Evolutionary conservation across 805 yeast genomes (phyloP), one percentile per base, ranked within the genome.

Genomic region (Yamadazyma ubonensis): DNA sequence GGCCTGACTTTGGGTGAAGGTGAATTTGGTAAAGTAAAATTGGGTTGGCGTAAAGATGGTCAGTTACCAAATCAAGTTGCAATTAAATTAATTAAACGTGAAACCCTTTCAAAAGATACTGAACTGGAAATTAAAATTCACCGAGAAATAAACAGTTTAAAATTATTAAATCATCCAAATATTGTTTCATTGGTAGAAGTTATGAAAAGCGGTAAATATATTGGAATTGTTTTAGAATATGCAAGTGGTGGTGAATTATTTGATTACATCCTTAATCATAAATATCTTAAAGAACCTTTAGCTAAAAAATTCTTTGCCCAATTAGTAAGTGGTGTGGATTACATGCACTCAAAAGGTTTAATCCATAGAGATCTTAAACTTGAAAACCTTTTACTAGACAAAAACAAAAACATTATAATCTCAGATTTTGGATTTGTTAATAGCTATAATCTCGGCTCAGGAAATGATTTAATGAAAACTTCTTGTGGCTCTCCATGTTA

Each of bases 1-100:
- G 99, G 98, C 2, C 82, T 95, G 10, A 91, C 99, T 0, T 67
- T 93, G 10, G 99, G 99, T 23, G 96, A 93, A 65, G 99, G 99
- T 35, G 99, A 93, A 58, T 93, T 93, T 62, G 99, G 99, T 43
- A 91, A 93, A 62, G 99, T 93, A 43, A 93, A 91, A 59, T 71
- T 93, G 16, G 98, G 97, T 10, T 91, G 97, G 97, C 74, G 95
- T 44, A 86, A 86, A 58, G 90, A 81, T 52, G 89, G 88, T 14
- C 67, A 78, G 55, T 78, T 79, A 43, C 83, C 88, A 2, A 76
- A 83, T 27, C 95, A 89, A 64, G 96, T 88, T 8, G 99, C 99
- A 33, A 89, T 93, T 53, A 93, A 93, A 57, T 77, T 93, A 46
- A 88, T 93, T 43, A 80, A 90, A 53, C 75, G 96, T 52, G 96